These are phyloP conservation scores for Phytophthora fragariaefolia DNA, from an alignment of 352 stramenopile species.

Conservation along the genomic window DNA sequence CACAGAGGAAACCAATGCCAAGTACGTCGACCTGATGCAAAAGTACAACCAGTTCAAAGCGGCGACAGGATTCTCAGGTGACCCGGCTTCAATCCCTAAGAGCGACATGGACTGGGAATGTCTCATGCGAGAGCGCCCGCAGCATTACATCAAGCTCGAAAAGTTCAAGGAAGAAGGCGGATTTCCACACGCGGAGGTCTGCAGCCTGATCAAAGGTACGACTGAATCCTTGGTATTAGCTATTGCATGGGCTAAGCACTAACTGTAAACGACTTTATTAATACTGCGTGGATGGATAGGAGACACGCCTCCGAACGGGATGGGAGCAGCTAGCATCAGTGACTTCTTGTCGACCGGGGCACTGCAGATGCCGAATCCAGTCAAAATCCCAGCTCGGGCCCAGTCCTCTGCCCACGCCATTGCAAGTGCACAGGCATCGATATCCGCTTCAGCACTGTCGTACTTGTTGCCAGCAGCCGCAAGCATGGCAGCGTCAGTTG, in stretches of 20 bases:
- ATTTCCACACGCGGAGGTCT: conserved; percentile 37
- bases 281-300: no score
- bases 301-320: conserved; percentile 18
- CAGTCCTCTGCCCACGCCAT: conserved; percentile 28
- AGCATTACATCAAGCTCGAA: conserved; percentile 29
- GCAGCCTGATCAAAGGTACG: conserved; percentile 42
- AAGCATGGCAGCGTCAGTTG: conserved; percentile 20
- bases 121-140: conserved; percentile 36
- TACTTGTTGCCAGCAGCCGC: conserved; percentile 38
- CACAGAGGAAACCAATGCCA: conserved; percentile 44
- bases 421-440: conserved; percentile 29
- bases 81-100: conserved; percentile 12
- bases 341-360: conserved; percentile 33
- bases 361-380: conserved; percentile 9
- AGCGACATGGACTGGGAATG: conserved; percentile 39
- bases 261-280: no score
- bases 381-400: neutral
- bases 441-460: conserved; percentile 36
- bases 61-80: conserved; percentile 33
- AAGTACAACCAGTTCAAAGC: conserved; percentile 38
- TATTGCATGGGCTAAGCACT: neutral
- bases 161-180: conserved; percentile 34
- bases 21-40: conserved; percentile 44
- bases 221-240: neutral
- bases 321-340: conserved; percentile 18